phyloP scores from a whole-genome alignment of 495 filamentous ascomycete genomes.

The Choiromyces venosus region DNA sequence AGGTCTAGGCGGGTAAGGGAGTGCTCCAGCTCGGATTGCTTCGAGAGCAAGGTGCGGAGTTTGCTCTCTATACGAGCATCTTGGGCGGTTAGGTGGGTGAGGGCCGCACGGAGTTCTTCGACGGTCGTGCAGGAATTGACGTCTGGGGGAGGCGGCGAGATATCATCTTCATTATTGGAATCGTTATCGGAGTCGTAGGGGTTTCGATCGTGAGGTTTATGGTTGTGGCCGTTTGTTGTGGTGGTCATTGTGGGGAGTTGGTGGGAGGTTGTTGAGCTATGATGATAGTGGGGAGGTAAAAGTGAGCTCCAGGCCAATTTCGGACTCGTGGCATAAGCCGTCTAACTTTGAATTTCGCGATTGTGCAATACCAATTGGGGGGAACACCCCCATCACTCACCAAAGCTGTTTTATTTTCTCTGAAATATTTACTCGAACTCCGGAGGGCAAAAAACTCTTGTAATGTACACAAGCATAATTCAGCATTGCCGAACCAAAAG shows the following conservation, averaged over 20 bases:
- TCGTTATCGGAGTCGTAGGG: constrained; percentile 19
- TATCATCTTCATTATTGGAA: background rate
- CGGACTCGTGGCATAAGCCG: background rate
- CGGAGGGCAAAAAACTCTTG: background rate
- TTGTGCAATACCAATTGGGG: background rate
- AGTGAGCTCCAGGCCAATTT: constrained; percentile 8
- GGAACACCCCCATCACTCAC: background rate
- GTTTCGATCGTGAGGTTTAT: background rate
- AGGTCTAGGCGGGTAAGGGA: constrained; percentile 84
- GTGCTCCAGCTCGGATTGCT: constrained; percentile 75
- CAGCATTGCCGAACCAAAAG: background rate
- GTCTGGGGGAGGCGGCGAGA: constrained; percentile 41
- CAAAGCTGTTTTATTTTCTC: background rate
- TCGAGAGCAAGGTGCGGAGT: constrained; percentile 68
- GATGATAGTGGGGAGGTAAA: background rate
- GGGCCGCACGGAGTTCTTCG: constrained; percentile 68
- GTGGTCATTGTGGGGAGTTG: constrained; percentile 14
- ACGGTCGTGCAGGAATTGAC: constrained; percentile 67
- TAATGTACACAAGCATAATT: background rate
- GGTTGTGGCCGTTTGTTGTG: constrained; percentile 5
- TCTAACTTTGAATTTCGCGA: background rate
- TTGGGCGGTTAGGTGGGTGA: constrained; percentile 66
- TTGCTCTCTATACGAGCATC: constrained; percentile 68
- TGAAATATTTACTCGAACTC: background rate
- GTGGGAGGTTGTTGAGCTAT: background rate